Conservation (phyloP, 148 eudicot genomes). For the Bassia scoparia region DNA sequence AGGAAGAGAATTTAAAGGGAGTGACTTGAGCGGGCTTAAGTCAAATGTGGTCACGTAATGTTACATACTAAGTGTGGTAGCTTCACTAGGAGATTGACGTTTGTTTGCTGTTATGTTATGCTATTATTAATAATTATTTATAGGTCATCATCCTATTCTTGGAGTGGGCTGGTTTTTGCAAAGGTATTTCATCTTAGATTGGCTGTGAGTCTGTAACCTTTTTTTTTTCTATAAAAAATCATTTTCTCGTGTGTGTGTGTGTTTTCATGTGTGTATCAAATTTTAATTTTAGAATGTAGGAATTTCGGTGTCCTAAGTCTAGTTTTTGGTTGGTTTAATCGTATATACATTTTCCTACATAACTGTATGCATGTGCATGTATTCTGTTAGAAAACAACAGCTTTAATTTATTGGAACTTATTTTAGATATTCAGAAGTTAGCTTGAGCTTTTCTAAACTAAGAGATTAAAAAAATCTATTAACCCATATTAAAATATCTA, state of each 20-base stretch:
- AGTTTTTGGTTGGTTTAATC: not conserved
- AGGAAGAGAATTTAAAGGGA: constrained; percentile 38
- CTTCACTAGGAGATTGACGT: constrained; percentile 17
- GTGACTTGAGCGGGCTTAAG: constrained; percentile 24
- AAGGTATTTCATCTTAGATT: constrained; percentile 22
- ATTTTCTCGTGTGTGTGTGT: not conserved
- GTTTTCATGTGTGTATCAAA: constrained; percentile 14
- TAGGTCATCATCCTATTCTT: constrained; percentile 23
- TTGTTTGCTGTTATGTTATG: constrained; percentile 19
- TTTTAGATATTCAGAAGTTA: no score
- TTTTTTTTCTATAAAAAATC: not conserved
- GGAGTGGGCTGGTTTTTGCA: constrained; percentile 22
- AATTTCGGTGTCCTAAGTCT: constrained; percentile 11
- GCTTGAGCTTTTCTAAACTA: no score
- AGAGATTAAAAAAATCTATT: no score
- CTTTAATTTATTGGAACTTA: no score
- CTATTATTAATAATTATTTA: constrained; percentile 24
- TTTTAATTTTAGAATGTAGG: constrained; percentile 9
- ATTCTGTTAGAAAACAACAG: constrained; percentile 1
- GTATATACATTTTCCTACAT: not conserved
- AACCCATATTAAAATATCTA: no score
- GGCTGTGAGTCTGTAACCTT: constrained; percentile 21
- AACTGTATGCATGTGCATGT: constrained; percentile 12
- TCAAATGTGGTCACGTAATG: constrained; percentile 33
- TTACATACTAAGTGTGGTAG: constrained; percentile 17